Base-by-base conservation (phyloP, 2,329 filamentous ascomycete species). In the Penicillium sp. region DNA sequence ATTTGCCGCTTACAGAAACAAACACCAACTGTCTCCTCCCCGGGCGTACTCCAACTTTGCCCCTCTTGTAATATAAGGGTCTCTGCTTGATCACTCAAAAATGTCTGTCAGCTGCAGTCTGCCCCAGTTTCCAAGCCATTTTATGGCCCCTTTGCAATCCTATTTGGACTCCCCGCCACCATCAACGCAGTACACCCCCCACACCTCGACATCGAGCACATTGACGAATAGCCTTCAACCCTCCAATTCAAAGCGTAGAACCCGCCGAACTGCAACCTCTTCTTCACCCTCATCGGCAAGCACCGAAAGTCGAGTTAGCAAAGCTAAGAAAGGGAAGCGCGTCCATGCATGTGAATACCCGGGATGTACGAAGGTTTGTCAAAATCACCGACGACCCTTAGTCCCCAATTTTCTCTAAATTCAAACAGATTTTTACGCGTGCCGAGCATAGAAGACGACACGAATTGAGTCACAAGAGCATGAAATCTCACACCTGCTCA, bases 241-340 rank as follows among this genome's bases (percentile, higher is more conserved):
- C 4, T 33, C 24, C n/a, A 33, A 60, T 7, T 12, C 37, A 4
- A n/a, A 15, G 17, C 28, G 19, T 17, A 17, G 3, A 7, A 55
- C 12, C 13, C 42, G 58, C 4, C 53, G 49, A 3, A 13, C 7
- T 8, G 12, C 19, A 4, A 33, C 37, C 0, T 53, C 40, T 15
- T 54, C 49, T 30, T 47, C 22, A 10, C 22, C 33, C 6, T 53
- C 33, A 19, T 26, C 33, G 33, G 17, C 9, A 51, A 15, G 28
- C 13, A 58, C 30, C 10, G 56, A 65, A 8, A 75, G 76, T 56
- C 78, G 80, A 28, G 76, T 83, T 64, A 83, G 81, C 72, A 83
- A 83, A 65, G 81, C 81, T 12, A 83, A 81, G 72, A 83, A 83
- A 68, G 81, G 81, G 13, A 83, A 83, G 68, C 77, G 80, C 56